These are phyloP conservation scores for Talaromyces thailandensis DNA, from an alignment of 495 filamentous ascomycete species.

Conservation along the genomic window DNA sequence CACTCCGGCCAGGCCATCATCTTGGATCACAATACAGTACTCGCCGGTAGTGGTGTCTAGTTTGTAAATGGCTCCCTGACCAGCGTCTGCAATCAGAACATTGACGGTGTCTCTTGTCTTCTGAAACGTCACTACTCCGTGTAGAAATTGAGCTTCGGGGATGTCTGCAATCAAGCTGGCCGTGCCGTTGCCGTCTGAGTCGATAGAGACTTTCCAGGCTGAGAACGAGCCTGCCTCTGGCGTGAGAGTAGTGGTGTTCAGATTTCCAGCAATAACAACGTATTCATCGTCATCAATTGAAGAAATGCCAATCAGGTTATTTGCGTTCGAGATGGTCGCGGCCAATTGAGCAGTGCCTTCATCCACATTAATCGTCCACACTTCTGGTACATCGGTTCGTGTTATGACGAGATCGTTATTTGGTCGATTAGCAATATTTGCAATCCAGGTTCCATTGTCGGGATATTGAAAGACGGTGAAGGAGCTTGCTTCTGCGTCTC, in stretches of 20 bases:
- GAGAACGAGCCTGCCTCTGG: slow-evolving; percentile 25
- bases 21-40: slow-evolving; percentile 20
- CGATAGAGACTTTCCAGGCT: slow-evolving; percentile 30
- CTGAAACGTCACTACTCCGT: slow-evolving; percentile 27
- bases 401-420: slow-evolving; percentile 28
- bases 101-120: slow-evolving; percentile 10
- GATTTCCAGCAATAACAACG: slow-evolving; percentile 30
- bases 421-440: slow-evolving; percentile 26
- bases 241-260: slow-evolving; percentile 17
- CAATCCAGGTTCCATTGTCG: slow-evolving; percentile 30
- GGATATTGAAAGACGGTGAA: slow-evolving; percentile 23
- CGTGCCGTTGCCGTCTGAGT: background rate
- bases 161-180: slow-evolving; percentile 21
- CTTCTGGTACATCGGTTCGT: slow-evolving; percentile 22
- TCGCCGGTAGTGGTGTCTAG: slow-evolving; percentile 23
- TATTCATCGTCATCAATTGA: slow-evolving; percentile 32
- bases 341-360: slow-evolving; percentile 19
- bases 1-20: slow-evolving; percentile 25
- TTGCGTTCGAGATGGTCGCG: slow-evolving; percentile 22
- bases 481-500: background rate
- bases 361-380: slow-evolving; percentile 31
- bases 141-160: slow-evolving; percentile 27
- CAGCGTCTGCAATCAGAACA: slow-evolving; percentile 33
- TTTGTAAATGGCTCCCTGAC: slow-evolving; percentile 23
- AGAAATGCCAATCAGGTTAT: slow-evolving; percentile 32